Base-by-base conservation (phyloP, 192 early-diverging fungal genomes). In the Podila minutissima region DNA sequence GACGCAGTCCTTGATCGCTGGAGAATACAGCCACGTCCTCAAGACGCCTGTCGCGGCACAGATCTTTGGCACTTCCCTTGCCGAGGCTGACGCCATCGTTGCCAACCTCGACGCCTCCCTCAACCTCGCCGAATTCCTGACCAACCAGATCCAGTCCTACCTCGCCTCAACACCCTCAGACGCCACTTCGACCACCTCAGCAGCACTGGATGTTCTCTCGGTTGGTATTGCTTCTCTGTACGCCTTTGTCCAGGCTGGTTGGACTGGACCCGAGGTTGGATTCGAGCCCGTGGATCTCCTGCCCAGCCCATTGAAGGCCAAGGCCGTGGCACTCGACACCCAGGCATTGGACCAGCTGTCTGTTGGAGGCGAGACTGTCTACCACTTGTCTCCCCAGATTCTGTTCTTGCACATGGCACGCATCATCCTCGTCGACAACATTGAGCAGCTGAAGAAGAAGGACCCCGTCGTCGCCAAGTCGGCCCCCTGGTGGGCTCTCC, bases 281-380 rank as follows among this genome's bases (percentile, higher is more conserved):
- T 77, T 93, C 10, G 89, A 93, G 64, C 76, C 91, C 0, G 77
- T 82, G 19, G 72, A 86, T 12, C 55, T 95, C 13, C 71, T 98
- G 12, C 92, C 92, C 12, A 85, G 73, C 68, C 63, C 59, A 26
- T 61, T 88, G 61, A 64, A 83, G 62, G 6, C 72, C 28, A 72
- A 74, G 29, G 64, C 67, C 38, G 41, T 32, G 28, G 75, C 83
- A 70, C 67, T 87, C 61, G 79, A 86, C 15, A 85, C 87, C 53
- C 72, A 83, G 26, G 83, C 78, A 11, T 64, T 95, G 0, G 67
- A 85, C 32, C 63, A 75, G 8, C 86, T 97, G 35, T 84, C 89
- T 55, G 88, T 84, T 13, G 97, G 97, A 67, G 92, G 93, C 60
- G 97, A 97, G 83, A 91, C 94, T 28, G 91, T 90, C 13, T 99